A percentile compares a stretch with the other conserved stretches of the same genome.
phyloP scores from a whole-genome alignment of 305 asterid genomes.

The Ruellia speciosa region DNA sequence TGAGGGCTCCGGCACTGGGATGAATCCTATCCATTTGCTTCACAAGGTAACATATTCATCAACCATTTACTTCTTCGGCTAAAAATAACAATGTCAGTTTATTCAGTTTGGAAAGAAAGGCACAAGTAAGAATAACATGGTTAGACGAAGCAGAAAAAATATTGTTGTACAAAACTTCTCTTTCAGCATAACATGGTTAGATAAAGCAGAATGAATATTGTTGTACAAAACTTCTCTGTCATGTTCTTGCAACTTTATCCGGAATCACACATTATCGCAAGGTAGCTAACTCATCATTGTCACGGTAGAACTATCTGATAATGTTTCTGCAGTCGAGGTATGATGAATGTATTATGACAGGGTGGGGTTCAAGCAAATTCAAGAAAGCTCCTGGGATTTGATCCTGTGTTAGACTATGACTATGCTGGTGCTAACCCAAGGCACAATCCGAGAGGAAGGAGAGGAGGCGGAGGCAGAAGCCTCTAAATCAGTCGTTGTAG shows the following conservation, averaged over 20 bases:
- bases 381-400: constrained; percentile 39
- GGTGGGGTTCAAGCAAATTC: constrained; percentile 21
- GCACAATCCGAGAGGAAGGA: constrained; percentile 54
- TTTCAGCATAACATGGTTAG: not conserved
- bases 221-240: not conserved
- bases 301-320: not conserved
- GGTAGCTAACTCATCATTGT: too few species aligned
- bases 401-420: constrained; percentile 38
- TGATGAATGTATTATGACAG: constrained; percentile 17
- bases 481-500: constrained; percentile 22
- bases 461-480: constrained; percentile 30
- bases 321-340: not conserved
- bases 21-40: constrained; percentile 22
- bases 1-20: constrained; percentile 25
- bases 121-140: not conserved
- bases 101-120: not conserved
- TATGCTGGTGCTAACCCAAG: constrained; percentile 44
- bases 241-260: not conserved
- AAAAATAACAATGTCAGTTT: not conserved
- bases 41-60: constrained; percentile 41
- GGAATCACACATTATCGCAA: too few species aligned
- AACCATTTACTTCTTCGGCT: not conserved
- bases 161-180: not conserved
- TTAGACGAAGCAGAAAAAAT: not conserved
- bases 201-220: not conserved